Evolutionary conservation across 2,329 filamentous ascomycete species (phyloP).

Genomic region (Sarocladiaceae sp.): DNA sequence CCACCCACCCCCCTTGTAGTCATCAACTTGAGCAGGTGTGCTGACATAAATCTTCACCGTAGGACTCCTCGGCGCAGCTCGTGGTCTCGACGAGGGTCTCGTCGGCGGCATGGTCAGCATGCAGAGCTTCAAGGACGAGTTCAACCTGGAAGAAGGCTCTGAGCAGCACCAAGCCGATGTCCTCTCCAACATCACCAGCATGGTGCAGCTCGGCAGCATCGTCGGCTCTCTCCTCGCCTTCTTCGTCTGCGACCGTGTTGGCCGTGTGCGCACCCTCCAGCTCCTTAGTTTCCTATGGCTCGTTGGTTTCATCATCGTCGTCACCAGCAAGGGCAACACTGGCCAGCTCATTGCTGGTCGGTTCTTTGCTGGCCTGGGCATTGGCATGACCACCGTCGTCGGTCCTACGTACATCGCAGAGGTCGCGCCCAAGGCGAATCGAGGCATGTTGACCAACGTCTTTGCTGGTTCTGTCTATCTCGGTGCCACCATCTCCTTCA

Average conservation of each 20-base stretch:
- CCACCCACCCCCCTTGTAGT: background rate
- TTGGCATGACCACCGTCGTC: slow-evolving; percentile 4
- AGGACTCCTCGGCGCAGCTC: slow-evolving; percentile 1
- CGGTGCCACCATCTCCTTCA: background rate
- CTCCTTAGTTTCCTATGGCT: slow-evolving; percentile 5
- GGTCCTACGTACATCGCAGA: slow-evolving; percentile 7
- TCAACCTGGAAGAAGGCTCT: slow-evolving; percentile 42
- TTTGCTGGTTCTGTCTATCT: slow-evolving; percentile 5
- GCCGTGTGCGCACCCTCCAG: slow-evolving; percentile 1
- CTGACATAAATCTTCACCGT: background rate
- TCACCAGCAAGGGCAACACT: background rate
- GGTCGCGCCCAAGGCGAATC: background rate
- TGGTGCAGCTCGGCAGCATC: slow-evolving; percentile 66
- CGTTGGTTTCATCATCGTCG: background rate
- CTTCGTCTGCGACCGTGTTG: slow-evolving; percentile 4
- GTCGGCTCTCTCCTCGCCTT: slow-evolving; percentile 4
- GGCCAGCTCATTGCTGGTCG: slow-evolving; percentile 1
- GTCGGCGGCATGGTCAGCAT: slow-evolving; percentile 57
- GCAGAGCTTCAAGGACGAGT: slow-evolving; percentile 48
- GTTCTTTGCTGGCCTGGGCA: background rate
- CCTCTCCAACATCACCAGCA: slow-evolving; percentile 61
- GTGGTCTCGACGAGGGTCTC: slow-evolving; percentile 43
- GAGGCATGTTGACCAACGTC: slow-evolving; percentile 2
- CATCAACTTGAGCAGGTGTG: background rate
- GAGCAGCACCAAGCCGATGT: slow-evolving; percentile 49